These are phyloP conservation scores for Schizonepeta tenuifolia DNA, from an alignment of 257 asterid species.

Conservation along the genomic window DNA sequence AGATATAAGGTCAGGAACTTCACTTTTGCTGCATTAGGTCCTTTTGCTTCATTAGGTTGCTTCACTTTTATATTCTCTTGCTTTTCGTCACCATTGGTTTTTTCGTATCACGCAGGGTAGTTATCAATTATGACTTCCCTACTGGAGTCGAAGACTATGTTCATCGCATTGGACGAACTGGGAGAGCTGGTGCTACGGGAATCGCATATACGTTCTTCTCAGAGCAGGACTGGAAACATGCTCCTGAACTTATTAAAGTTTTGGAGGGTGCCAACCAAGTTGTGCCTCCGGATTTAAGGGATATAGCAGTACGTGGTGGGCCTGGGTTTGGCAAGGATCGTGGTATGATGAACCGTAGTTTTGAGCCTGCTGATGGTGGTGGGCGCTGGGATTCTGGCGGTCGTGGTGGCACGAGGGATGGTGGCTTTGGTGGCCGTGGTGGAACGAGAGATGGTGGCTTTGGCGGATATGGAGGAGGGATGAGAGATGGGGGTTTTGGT, in stretches of 20 bases:
- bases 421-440: constrained; percentile 66
- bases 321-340: constrained; percentile 73
- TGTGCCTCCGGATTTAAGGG: constrained; percentile 87
- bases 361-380: constrained; percentile 55
- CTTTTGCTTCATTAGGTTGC: not conserved
- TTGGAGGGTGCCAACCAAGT: constrained; percentile 95
- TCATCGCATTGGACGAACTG: constrained; percentile 97
- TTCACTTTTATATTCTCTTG: too few species aligned
- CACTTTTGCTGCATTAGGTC: constrained; percentile 3
- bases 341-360: constrained; percentile 71
- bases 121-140: constrained; percentile 85
- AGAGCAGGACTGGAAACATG: constrained; percentile 93
- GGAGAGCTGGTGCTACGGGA: constrained; percentile 98
- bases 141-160: constrained; percentile 97
- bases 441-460: constrained; percentile 64
- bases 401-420: constrained; percentile 69
- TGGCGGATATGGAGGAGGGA: constrained; percentile 71
- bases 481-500: constrained; percentile 67
- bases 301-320: constrained; percentile 83
- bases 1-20: constrained; percentile 69
- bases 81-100: not conserved
- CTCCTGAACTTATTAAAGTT: constrained; percentile 81
- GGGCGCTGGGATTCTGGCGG: constrained; percentile 85
- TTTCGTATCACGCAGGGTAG: constrained; percentile 60
- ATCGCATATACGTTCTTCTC: constrained; percentile 82